Evolutionary conservation across 768 basidiomycete species (phyloP).

Genomic region (Rhizopogon vinicolor): DNA sequence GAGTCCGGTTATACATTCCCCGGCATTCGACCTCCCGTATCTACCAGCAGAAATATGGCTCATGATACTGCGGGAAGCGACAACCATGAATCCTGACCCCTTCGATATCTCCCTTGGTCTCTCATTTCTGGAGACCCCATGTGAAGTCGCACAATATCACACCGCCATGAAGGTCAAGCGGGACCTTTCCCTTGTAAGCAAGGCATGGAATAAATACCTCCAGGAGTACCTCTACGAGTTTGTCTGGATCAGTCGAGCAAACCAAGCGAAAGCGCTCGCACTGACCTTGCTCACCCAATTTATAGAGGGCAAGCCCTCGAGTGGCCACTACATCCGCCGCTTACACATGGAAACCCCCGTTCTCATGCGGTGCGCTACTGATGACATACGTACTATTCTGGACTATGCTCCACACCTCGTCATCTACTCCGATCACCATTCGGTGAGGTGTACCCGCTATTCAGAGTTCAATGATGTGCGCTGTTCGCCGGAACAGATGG

Average conservation of each 20-base stretch:
- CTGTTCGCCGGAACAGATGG: slow-evolving; percentile 52
- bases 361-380: slow-evolving; percentile 60
- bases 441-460: slow-evolving; percentile 52
- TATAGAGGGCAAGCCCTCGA: slow-evolving; percentile 30
- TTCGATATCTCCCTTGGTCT: slow-evolving; percentile 45
- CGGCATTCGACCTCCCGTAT: slow-evolving; percentile 32
- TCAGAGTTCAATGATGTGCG: slow-evolving; percentile 39
- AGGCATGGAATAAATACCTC: slow-evolving; percentile 48
- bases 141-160: slow-evolving; percentile 41
- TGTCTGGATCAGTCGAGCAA: slow-evolving; percentile 60
- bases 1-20: slow-evolving; percentile 20
- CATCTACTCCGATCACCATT: slow-evolving; percentile 61
- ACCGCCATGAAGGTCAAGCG: slow-evolving; percentile 45
- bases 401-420: slow-evolving; percentile 57
- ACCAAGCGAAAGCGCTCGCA: slow-evolving; percentile 44
- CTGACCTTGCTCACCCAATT: slow-evolving; percentile 38
- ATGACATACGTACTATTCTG: slow-evolving; percentile 64
- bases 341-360: slow-evolving; percentile 67
- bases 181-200: slow-evolving; percentile 48
- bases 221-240: slow-evolving; percentile 61
- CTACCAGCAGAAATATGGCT: slow-evolving; percentile 66
- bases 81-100: slow-evolving; percentile 38
- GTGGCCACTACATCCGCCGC: slow-evolving; percentile 52
- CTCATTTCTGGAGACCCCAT: slow-evolving; percentile 52
- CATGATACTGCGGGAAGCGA: slow-evolving; percentile 57